Evolutionary conservation across 805 yeast genomes (phyloP), one percentile per base, ranked within the genome.

Genomic region (Lachancea sp.): DNA sequence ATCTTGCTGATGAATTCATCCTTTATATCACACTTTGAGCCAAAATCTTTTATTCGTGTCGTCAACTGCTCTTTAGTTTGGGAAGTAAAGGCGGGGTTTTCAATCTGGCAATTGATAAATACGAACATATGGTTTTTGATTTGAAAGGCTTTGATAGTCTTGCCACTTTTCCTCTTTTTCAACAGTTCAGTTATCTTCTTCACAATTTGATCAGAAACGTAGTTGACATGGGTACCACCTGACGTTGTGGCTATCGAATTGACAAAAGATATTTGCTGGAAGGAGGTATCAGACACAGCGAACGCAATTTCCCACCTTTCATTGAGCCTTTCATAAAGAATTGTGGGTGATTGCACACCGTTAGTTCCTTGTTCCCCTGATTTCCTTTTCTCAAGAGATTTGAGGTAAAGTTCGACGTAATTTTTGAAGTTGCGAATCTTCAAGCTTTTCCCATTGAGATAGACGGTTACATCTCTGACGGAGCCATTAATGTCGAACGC

Each of bases 221-320:
- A 78, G 50, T 82, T 88, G 25, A 88, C 94, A 61, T 92, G 98
- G 0, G 98, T 84, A 52, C 98, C 98, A 45, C 98, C 98, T 1
- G 90, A 68, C 0, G 97, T 90, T 0, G 98, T 92, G 0, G 98
- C 98, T 59, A 92, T 92, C 5, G 97, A 88, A 60, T 92, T 92
- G 12, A 92, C 98, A 66, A 92, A 92, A 25, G 97, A 89, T 31
- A 92, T 92, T 61, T 92, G 98, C 53, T 86, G 85, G 64, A 92
- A 92, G 2, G 75, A 66, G 3, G 89, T 90, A 55, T 88, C 96
- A 31, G 97, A 84, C 4, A 88, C 83, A 1, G 95, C 90, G 67
- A 92, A 90, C 0, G 95, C 98, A 45, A 92, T 63, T 62, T 92
- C 98, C 98, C 98, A 92, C 47, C 96, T 74, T 43, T 84, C 92